Percentiles rank a stretch among this genome's conserved stretches.
These are phyloP conservation scores for Monosporascus sp. DNA, from an alignment of 2,329 filamentous ascomycete species.

Conservation along the genomic window DNA sequence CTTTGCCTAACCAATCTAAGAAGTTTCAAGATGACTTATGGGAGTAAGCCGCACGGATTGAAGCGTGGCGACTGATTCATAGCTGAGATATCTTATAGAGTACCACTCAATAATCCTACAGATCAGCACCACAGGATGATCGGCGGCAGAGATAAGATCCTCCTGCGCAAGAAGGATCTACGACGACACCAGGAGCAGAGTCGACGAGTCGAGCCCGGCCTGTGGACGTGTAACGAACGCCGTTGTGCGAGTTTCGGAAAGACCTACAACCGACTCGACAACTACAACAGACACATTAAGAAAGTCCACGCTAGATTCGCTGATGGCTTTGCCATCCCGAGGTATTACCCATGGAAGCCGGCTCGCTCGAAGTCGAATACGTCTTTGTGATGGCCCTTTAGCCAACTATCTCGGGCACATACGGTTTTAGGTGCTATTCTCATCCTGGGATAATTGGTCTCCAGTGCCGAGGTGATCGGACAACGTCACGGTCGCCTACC, in stretches of 20 bases:
- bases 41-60: not conserved
- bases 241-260: not conserved
- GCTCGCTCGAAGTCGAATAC: not conserved
- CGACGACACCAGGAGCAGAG: not conserved
- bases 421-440: too few species aligned
- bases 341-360: not conserved
- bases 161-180: not conserved
- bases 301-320: not conserved
- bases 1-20: not conserved
- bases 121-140: not conserved
- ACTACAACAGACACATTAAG: not conserved
- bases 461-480: too few species aligned
- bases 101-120: not conserved
- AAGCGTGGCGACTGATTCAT: not conserved
- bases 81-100: not conserved
- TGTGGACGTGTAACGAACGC: not conserved
- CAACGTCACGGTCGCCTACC: too few species aligned
- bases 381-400: not conserved
- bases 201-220: not conserved
- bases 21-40: not conserved
- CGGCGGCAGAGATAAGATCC: not conserved
- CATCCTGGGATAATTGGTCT: too few species aligned
- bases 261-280: not conserved
- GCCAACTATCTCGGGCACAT: too few species aligned
- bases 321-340: not conserved